Evolutionary conservation across 495 filamentous ascomycete genomes (phyloP), one percentile per base, ranked within the genome.

Genomic region (Ascobolus immersus): DNA sequence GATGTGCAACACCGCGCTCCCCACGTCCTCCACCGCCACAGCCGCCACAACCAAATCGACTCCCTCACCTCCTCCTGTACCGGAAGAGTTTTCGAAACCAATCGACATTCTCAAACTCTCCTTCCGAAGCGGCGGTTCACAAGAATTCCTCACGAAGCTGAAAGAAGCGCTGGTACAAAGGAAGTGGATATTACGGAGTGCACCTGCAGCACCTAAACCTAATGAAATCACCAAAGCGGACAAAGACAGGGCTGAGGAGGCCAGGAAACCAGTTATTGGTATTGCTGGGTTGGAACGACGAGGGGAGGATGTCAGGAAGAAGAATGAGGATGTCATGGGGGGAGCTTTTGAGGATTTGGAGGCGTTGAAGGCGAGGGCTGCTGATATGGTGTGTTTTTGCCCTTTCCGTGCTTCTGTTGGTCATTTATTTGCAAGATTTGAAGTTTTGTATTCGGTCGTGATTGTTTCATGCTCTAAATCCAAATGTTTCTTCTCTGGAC

Each of bases 271-370:
- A 71, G 37, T 66, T 0, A 71, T 73, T n/a, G 86, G 86, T 10
- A 92, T 96, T 43, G 84, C 86, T 1, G 81, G 81, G 2, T 62
- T 96, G 5, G 89, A 96, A 46, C 70, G 73, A 36, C 69, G 77
- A 43, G 73, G 77, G 4, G 56, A 78, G 7, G 75, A 86, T 45
- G 64, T 76, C 37, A 69, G 80, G 22, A 80, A 70, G 52, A 89
- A 89, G 51, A 94, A 93, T 44, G 78, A 92, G 47, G 47, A 79
- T 5, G 74, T 93, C 18, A 91, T 96, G 33, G 82, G 84, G 24
- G 78, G 68, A 45, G 81, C 89, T 2, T 94, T 96, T 46, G 86
- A 94, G 46, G 86, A 99, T 50, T 64, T 99, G 10, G 82, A 92
- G 47, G 81, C 89, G 2, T 63, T 99, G 27, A 94, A 92, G 82